These are phyloP conservation scores for Fusarium sp. DNA, from an alignment of 2,329 filamentous ascomycete species.

Conservation along the genomic window DNA sequence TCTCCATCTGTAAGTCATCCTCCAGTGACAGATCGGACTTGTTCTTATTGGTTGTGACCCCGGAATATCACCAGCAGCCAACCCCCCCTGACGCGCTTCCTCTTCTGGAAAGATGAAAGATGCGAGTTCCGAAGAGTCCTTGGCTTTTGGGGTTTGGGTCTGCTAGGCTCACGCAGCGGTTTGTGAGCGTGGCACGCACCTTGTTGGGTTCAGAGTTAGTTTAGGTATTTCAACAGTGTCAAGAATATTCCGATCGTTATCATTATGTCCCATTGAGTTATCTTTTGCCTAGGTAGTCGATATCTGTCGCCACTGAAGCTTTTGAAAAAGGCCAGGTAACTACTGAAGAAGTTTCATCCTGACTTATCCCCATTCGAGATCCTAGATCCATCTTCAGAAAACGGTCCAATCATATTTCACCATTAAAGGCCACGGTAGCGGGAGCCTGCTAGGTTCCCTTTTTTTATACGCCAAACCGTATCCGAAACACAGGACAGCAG, in stretches of 20 bases:
- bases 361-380: slow-evolving; percentile 28
- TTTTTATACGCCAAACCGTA: slow-evolving; percentile 25
- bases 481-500: slow-evolving; percentile 26
- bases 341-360: neutral
- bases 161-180: neutral
- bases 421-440: slow-evolving; percentile 37
- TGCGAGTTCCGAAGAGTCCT: slow-evolving; percentile 17
- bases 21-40: slow-evolving; percentile 21
- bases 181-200: neutral
- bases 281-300: neutral
- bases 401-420: slow-evolving; percentile 28
- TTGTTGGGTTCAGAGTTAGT: neutral
- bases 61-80: slow-evolving; percentile 2
- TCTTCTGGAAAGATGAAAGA: slow-evolving; percentile 23
- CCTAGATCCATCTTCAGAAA: slow-evolving; percentile 24
- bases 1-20: slow-evolving; percentile 12
- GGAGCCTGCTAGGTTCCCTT: slow-evolving; percentile 18
- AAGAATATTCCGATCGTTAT: neutral
- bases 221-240: neutral
- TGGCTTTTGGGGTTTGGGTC: slow-evolving; percentile 11
- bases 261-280: neutral
- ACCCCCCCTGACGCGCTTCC: slow-evolving; percentile 38
- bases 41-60: slow-evolving; percentile 22
- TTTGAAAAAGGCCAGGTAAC: slow-evolving; percentile 18
- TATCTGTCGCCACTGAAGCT: slow-evolving; percentile 15